Evolutionary conservation across 2,329 filamentous ascomycete genomes (phyloP).

Genomic region (Talaromyces sp.): DNA sequence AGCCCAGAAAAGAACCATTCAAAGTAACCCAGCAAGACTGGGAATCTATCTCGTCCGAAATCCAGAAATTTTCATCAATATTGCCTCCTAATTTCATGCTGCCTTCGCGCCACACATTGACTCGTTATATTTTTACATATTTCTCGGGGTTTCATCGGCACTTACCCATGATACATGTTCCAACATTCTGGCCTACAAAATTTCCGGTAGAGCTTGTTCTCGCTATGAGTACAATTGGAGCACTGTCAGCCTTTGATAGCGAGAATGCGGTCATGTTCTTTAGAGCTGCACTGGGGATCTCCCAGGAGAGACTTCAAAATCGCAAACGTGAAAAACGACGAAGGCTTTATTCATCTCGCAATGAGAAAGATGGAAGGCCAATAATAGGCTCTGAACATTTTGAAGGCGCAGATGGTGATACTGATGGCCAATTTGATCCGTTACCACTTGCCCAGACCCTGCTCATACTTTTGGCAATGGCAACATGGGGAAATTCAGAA

Average conservation of each 20-base stretch:
- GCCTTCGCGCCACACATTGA: conserved; percentile 67
- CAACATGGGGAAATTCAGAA: conserved; percentile 28
- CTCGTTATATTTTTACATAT: conserved; percentile 68
- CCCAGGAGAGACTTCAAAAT: background rate
- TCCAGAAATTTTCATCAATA: background rate
- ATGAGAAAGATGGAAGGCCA: too few relatives aligned
- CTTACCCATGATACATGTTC: conserved; percentile 64
- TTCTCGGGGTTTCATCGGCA: conserved; percentile 65
- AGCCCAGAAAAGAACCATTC: background rate
- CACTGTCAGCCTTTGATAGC: conserved; percentile 48
- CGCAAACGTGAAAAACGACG: conserved; percentile 1
- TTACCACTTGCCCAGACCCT: conserved; percentile 14
- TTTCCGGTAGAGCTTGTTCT: conserved; percentile 66
- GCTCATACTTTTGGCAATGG: conserved; percentile 19
- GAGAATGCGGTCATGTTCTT: conserved; percentile 12
- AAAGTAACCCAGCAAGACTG: conserved; percentile 5
- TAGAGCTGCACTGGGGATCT: background rate
- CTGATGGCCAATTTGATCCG: background rate
- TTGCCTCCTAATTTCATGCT: conserved; percentile 45
- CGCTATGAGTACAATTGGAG: conserved; percentile 63
- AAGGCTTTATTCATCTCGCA: background rate
- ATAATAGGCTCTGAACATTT: too few relatives aligned
- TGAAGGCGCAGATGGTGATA: background rate
- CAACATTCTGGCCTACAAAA: conserved; percentile 61
- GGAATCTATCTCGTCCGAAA: background rate